Evolutionary conservation across 164 flowering plant species (phyloP).

Genomic region (Cinnamomum micranthum): DNA sequence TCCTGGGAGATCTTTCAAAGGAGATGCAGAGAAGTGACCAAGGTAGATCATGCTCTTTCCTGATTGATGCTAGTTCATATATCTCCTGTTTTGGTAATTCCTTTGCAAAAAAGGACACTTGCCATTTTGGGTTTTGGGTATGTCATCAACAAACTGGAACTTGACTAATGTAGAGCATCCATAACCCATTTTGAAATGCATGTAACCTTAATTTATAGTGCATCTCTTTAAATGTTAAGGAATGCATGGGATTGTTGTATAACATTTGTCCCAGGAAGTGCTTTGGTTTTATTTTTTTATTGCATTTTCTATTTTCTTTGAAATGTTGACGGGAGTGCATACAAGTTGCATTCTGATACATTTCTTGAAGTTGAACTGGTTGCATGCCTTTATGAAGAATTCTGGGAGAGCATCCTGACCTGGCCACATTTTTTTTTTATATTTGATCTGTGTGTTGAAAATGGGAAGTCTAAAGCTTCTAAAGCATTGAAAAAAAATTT

Average conservation of each 20-base stretch:
- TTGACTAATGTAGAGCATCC: not conserved
- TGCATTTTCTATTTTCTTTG: not conserved
- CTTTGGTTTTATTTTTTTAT: not conserved
- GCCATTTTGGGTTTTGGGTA: slow-evolving; percentile 2
- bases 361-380: not conserved
- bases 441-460: not conserved
- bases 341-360: not conserved
- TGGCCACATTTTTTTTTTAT: too few relatives aligned
- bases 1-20: slow-evolving; percentile 48
- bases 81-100: not conserved
- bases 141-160: not conserved
- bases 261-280: not conserved
- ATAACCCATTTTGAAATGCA: not conserved
- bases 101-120: not conserved
- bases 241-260: not conserved
- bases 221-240: slow-evolving; percentile 1
- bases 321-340: not conserved
- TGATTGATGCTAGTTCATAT: not conserved
- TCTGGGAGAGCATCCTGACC: not conserved
- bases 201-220: not conserved
- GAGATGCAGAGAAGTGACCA: slow-evolving; percentile 16
- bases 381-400: not conserved
- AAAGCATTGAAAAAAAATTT: not conserved
- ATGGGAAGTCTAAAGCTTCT: not conserved
- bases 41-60: not conserved